Evolutionary conservation across 2,329 filamentous ascomycete species (phyloP), one percentile per base, ranked within the genome.

Genomic region (Orbilia oligospora): DNA sequence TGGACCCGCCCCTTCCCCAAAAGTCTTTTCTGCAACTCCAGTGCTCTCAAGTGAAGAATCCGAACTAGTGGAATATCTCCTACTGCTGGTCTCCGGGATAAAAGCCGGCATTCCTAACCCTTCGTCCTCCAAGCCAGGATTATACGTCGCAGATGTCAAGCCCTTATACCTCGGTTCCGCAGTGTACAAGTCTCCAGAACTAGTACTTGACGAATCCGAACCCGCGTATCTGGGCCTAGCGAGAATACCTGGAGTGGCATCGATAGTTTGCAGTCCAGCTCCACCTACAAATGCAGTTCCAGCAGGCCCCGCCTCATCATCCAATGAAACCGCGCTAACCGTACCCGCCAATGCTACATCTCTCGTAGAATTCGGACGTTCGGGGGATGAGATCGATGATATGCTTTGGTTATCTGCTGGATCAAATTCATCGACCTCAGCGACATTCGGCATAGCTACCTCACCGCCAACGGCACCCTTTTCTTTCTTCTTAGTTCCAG

Each of bases 61-160:
- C 12, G 73, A 63, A 48, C 48, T 65, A 4, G 67, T 71, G 3
- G 58, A 71, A 38, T 71, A 65, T 18, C 56, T 56, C 22, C 67
- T 46, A 2, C 41, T 58, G n/a, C 41, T 58, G n/a, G 27, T 36
- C 12, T 36, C 51, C 14, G 44, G 61, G 12, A 72, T 30, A 33
- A 72, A 78, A n/a, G 75, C 75, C 18, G 69, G 75, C 75, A 78
- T 72, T 4, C 61, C 64, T 18, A 67, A 16, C 22, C 66, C 73
- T 36, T 77, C 73, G 8, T 61, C 75, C 27, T 30, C 67, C 6
- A 56, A 20, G 8, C 58, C 61, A 38, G 75, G 72, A 41, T 58
- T 69, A 33, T 78, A 78, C 6, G 75, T 78, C 16, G 75, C 75
- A 49, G 75, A 78, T 12, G 75, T 78, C 24, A 78, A 22, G 27